phyloP scores from a whole-genome alignment of 2,329 filamentous ascomycete genomes.

The Trichophyton schoenleinii region DNA sequence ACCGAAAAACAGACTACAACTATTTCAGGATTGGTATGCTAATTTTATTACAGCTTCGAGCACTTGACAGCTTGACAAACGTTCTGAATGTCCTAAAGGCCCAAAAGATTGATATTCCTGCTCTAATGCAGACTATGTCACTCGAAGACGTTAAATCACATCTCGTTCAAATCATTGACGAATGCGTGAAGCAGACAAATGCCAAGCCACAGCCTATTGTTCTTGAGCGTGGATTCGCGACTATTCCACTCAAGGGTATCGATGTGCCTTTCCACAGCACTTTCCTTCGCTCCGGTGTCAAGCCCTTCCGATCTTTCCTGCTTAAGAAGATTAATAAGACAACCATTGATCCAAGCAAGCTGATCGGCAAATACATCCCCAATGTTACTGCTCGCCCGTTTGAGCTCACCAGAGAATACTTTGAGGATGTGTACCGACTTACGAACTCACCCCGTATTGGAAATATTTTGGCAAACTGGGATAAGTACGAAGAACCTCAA shows the following conservation, averaged over 20 bases:
- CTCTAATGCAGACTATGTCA: conserved; percentile 72
- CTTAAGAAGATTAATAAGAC: conserved; percentile 99
- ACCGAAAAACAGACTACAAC: neutral
- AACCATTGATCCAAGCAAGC: conserved; percentile 89
- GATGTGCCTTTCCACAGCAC: conserved; percentile 99
- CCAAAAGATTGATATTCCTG: conserved; percentile 94
- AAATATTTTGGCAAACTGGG: conserved; percentile 65
- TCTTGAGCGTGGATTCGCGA: conserved; percentile 89
- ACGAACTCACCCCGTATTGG: conserved; percentile 59
- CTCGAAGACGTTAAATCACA: conserved; percentile 86
- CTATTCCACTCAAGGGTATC: conserved; percentile 91
- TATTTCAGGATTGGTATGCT: conserved; percentile 4
- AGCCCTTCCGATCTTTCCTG: conserved; percentile 95
- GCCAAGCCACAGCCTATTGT: conserved; percentile 79
- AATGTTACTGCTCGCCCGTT: conserved; percentile 97
- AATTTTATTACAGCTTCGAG: conserved; percentile 38
- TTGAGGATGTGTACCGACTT: conserved; percentile 92
- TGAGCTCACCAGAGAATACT: conserved; percentile 94
- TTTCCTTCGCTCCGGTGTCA: conserved; percentile 93
- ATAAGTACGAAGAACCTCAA: conserved; percentile 47
- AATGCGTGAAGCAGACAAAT: conserved; percentile 74
- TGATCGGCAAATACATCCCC: conserved; percentile 97
- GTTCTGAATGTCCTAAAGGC: conserved; percentile 92
- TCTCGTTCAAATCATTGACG: conserved; percentile 79
- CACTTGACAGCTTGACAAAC: conserved; percentile 55